These are phyloP conservation scores for Vicia faba DNA, from an alignment of 306 rosid genomes.

Conservation along the genomic window DNA sequence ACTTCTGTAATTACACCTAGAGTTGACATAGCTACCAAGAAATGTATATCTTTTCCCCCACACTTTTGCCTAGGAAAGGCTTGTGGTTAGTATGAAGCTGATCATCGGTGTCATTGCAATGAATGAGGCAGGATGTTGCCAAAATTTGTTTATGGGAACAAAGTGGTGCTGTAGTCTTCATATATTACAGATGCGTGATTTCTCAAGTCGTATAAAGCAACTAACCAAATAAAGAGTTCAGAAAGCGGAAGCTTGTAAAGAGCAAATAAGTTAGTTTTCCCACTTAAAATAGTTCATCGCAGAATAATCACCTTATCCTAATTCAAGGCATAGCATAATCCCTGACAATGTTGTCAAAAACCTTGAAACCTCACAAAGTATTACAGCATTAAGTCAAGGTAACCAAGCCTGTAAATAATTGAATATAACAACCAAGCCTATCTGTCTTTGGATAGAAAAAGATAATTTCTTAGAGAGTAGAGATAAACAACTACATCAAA, in stretches of 20 bases:
- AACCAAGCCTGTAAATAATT: conserved; percentile 7
- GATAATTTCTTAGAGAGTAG: conserved; percentile 9
- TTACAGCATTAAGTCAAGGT: conserved; percentile 5
- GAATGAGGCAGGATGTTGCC: not conserved
- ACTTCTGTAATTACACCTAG: not conserved
- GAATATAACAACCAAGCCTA: conserved; percentile 1
- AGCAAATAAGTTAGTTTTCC: conserved; percentile 8
- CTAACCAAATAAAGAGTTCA: conserved; percentile 30
- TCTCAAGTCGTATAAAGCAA: conserved; percentile 23
- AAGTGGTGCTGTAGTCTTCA: conserved; percentile 11
- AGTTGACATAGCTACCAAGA: conserved; percentile 21
- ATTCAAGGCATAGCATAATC: conserved; percentile 26
- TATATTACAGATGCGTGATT: not conserved
- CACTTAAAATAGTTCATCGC: conserved; percentile 24
- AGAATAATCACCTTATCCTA: conserved; percentile 25
- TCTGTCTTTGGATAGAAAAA: not conserved
- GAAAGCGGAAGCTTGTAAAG: conserved; percentile 10
- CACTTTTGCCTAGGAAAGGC: conserved; percentile 2
- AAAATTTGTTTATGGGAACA: not conserved
- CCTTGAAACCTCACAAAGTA: conserved; percentile 18
- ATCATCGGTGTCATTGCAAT: conserved; percentile 15
- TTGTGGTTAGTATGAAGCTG: conserved; percentile 10
- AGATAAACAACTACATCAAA: conserved; percentile 5
- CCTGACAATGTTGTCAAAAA: conserved; percentile 15
- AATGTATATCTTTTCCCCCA: not conserved